Percentiles rank a stretch among this genome's conserved stretches.
Conservation (phyloP, 2,329 filamentous ascomycete species). For the Gaeumannomyces tritici region DNA sequence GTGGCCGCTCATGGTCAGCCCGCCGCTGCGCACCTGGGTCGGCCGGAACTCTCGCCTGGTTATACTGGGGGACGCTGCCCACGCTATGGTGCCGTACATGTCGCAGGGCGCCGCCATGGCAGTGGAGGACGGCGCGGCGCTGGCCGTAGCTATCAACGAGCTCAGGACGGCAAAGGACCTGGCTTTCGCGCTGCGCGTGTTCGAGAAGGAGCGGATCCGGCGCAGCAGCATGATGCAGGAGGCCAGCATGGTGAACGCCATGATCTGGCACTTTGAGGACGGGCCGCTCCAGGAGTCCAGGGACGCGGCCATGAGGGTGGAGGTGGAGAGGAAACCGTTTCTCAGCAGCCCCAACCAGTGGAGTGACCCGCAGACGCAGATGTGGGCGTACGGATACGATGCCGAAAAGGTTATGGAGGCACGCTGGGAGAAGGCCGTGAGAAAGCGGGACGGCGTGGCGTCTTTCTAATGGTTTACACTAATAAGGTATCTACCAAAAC, state of each 20-base stretch:
- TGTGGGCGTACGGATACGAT: constrained; percentile 40
- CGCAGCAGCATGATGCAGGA: constrained; percentile 29
- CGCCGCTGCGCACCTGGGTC: constrained; percentile 26
- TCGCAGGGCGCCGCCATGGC: constrained; percentile 37
- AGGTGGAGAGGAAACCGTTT: constrained; percentile 26
- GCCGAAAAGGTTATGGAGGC: constrained; percentile 25
- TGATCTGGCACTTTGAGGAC: constrained; percentile 36
- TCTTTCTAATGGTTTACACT: no score
- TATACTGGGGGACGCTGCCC: constrained; percentile 39
- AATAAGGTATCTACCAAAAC: no score
- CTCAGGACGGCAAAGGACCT: constrained; percentile 18
- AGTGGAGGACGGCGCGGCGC: constrained; percentile 37
- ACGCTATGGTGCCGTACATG: constrained; percentile 37
- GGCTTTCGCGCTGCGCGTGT: constrained; percentile 21
- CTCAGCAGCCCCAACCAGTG: constrained; percentile 34
- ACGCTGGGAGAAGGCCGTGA: constrained; percentile 13
- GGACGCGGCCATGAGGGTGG: constrained; percentile 28
- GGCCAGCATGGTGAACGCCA: constrained; percentile 33
- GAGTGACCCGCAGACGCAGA: constrained; percentile 34
- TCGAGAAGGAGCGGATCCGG: constrained; percentile 23
- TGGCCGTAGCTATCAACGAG: constrained; percentile 26
- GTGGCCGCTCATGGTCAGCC: background rate
- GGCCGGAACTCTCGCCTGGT: constrained; percentile 27
- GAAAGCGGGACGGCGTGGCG: no score
- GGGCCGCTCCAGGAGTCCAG: constrained; percentile 29